Evolutionary conservation across 345 rosid genomes (phyloP), one percentile per base, ranked within the genome.

Genomic region (Alliaria petiolata): DNA sequence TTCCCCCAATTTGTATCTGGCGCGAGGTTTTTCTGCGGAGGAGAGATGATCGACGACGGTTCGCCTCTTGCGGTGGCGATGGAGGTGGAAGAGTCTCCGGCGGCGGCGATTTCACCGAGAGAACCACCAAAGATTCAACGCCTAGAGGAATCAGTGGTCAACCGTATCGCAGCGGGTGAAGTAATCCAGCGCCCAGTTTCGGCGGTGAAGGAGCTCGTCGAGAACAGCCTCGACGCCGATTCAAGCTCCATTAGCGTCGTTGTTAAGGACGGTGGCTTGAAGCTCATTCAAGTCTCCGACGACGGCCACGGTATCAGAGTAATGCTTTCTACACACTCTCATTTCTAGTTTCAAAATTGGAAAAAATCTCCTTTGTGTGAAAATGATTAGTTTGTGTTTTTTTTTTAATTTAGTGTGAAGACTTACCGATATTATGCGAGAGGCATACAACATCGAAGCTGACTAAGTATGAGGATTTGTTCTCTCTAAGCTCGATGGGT

Each of bases 251-350:
- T 95, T 35, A 86, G 50, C 79, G 89, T 95, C 73, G 81, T 77
- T 68, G 83, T 95, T 56, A 95, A 91, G 78, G 99, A 95, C 75
- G 96, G 99, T 25, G 99, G 97, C n/a, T 89, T 91, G 63, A 95
- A 91, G 79, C 99, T 95, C 67, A 91, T 95, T 56, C 99, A 89
- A 83, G 99, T 95, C 71, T 95, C 97, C 53, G 99, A 95, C 62
- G 97, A 95, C 50, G 99, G 99, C 33, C 99, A 93, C 58, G 99
- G 99, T 15, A 83, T 95, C 42, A 92, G 96, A 36, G 98, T 92
- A 69, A 3, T 17, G 0, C 4, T 54, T n/a, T n/a, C 47, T 52
- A 44, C 67, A 7, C 47, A 30, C 30, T 6, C 59, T 28, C 36
- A 5, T 40, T 47, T 36, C 6, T 25, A 19, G 7, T 60, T 47